phyloP scores from a whole-genome alignment of 2,329 filamentous ascomycete genomes.

The Colletotrichum scovillei region DNA sequence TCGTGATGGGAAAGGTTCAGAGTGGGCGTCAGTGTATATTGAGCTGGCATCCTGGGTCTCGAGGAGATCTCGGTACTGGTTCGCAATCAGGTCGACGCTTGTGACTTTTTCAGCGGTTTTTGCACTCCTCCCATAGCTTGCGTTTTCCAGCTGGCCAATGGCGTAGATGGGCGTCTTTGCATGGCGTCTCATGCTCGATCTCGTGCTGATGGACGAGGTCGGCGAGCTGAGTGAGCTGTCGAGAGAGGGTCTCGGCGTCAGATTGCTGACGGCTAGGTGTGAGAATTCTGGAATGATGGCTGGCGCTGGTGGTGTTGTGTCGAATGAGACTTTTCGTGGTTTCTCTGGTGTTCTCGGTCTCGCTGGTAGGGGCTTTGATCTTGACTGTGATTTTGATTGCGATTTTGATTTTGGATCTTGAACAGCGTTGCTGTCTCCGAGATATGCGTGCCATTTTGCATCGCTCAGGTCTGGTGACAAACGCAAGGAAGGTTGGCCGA shows the following conservation, averaged over 20 bases:
- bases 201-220: conserved; percentile 35
- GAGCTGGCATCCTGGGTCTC: conserved; percentile 52
- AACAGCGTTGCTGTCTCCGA: conserved; percentile 39
- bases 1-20: conserved; percentile 40
- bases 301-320: conserved; percentile 32
- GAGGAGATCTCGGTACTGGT: conserved; percentile 61
- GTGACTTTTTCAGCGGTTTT: conserved; percentile 47
- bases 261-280: conserved; percentile 47
- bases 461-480: conserved; percentile 47
- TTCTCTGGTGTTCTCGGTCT: conserved; percentile 31
- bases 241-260: conserved; percentile 32
- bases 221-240: conserved; percentile 35
- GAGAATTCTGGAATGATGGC: conserved; percentile 48
- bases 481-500: conserved; percentile 35
- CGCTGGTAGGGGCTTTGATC: neutral
- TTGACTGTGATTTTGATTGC: neutral
- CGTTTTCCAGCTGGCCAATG: conserved; percentile 61
- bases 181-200: conserved; percentile 53
- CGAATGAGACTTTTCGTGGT: conserved; percentile 27
- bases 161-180: conserved; percentile 63
- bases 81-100: conserved; percentile 61
- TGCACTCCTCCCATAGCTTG: conserved; percentile 39
- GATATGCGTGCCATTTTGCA: conserved; percentile 47
- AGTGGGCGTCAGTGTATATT: conserved; percentile 42
- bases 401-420: conserved; percentile 10